Evolutionary conservation across 192 early-diverging fungal species (phyloP), one percentile per base, ranked within the genome.

Genomic region (Obelidium mucronatum): DNA sequence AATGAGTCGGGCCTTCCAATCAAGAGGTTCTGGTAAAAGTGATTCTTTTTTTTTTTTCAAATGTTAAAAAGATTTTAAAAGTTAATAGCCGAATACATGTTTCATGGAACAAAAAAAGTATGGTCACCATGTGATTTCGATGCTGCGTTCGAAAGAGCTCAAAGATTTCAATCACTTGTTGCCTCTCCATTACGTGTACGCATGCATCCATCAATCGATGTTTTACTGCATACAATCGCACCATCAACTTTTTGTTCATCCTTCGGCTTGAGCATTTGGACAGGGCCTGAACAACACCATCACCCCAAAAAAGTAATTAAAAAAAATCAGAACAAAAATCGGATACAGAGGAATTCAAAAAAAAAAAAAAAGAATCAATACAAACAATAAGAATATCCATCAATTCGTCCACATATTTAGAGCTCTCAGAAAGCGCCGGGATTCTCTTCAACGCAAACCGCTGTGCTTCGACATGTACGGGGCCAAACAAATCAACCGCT

Each of bases 301-400:
- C 28, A 8, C 36, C 36, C 22, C 19, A 68, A 68, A 68, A 68
- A n/a, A 40, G 66, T n/a, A n/a, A n/a, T n/a, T n/a, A n/a, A n/a
- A n/a, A n/a, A n/a, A n/a, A n/a, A n/a, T n/a, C n/a, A n/a, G n/a
- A n/a, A n/a, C n/a, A n/a, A n/a, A n/a, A n/a, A n/a, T n/a, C n/a
- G n/a, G n/a, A n/a, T n/a, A n/a, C n/a, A n/a, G n/a, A n/a, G n/a
- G n/a, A n/a, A n/a, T n/a, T n/a, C n/a, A n/a, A n/a, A n/a, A n/a
- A n/a, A n/a, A n/a, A n/a, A 51, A 8, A 51, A 51, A 51, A 22
- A 51, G 22, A 51, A 51, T 13, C 22, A 31, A 58, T 58, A 68
- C 28, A 26, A 15, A 68, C 66, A 33, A 68, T 26, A 24, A 68
- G 17, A 68, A 51, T 42, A 51, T 68, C 66, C 66, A 68, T 68